Evolutionary conservation across 1,139 yeast genomes (phyloP).

Genomic region (Debaryomyces psychrophilus): DNA sequence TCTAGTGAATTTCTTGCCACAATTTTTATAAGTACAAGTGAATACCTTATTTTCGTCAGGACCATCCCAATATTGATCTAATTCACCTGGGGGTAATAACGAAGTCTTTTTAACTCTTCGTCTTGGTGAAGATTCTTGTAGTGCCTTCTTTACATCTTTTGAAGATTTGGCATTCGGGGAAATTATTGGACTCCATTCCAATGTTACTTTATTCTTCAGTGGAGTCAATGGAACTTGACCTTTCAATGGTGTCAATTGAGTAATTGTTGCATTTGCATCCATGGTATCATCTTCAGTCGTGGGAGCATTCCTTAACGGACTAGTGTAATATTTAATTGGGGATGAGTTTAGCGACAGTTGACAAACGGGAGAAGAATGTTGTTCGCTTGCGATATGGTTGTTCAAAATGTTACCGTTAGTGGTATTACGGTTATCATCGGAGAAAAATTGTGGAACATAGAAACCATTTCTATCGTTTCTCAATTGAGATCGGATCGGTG

Average conservation of each 20-base stretch:
- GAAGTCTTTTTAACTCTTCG: slow-evolving; percentile 62
- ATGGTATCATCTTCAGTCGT: slow-evolving; percentile 36
- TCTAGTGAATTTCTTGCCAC: slow-evolving; percentile 85
- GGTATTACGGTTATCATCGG: slow-evolving; percentile 25
- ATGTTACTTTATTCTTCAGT: slow-evolving; percentile 36
- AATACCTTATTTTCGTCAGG: slow-evolving; percentile 72
- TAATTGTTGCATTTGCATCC: slow-evolving; percentile 45
- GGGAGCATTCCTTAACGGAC: slow-evolving; percentile 29
- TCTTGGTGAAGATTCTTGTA: slow-evolving; percentile 45
- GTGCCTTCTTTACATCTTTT: slow-evolving; percentile 40
- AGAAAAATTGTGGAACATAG: slow-evolving; percentile 46
- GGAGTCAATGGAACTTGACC: slow-evolving; percentile 40
- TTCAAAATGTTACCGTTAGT: slow-evolving; percentile 14
- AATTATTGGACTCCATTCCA: slow-evolving; percentile 61
- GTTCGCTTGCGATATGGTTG: slow-evolving; percentile 12
- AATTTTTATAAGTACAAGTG: slow-evolving; percentile 74
- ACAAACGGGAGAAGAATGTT: slow-evolving; percentile 34
- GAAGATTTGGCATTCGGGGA: slow-evolving; percentile 47
- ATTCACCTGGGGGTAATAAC: slow-evolving; percentile 85
- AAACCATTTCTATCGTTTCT: slow-evolving; percentile 27
- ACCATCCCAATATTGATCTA: slow-evolving; percentile 81
- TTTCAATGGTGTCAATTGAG: slow-evolving; percentile 47
- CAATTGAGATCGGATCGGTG: slow-evolving; percentile 33
- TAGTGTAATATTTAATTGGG: slow-evolving; percentile 33
- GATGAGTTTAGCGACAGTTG: slow-evolving; percentile 32